A percentile compares a stretch with the other conserved stretches of the same genome.
phyloP scores from a whole-genome alignment of 2,329 filamentous ascomycete genomes.

The Phoma sp. region DNA sequence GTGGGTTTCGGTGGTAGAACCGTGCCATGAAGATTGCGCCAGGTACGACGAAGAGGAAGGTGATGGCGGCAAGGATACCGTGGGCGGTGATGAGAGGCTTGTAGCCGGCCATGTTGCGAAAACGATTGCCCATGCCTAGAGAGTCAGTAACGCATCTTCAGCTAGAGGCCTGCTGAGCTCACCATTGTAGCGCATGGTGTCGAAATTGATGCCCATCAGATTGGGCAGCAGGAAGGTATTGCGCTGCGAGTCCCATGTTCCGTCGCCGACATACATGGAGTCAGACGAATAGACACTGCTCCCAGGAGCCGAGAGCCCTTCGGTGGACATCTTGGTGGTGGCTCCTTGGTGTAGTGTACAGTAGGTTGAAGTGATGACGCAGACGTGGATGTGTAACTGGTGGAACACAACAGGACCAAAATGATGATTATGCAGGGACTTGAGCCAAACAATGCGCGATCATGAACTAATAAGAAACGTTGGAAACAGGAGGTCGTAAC shows the following conservation, averaged over 20 bases:
- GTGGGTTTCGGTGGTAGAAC: constrained; percentile 70
- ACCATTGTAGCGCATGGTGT: constrained; percentile 87
- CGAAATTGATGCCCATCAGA: constrained; percentile 76
- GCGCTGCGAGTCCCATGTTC: constrained; percentile 80
- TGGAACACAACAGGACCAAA: constrained; percentile 7
- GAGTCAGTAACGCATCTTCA: constrained; percentile 18
- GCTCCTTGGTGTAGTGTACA: background rate
- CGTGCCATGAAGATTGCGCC: constrained; percentile 74
- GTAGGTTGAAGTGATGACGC: constrained; percentile 12
- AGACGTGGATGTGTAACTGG: constrained; percentile 15
- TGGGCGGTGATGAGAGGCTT: constrained; percentile 74
- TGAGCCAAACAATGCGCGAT: constrained; percentile 16
- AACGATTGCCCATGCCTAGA: constrained; percentile 83
- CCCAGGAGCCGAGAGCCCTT: constrained; percentile 69
- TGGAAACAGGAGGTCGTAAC: constrained; percentile 34
- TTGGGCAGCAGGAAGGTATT: constrained; percentile 82
- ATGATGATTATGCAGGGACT: constrained; percentile 11
- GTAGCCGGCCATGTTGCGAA: constrained; percentile 72
- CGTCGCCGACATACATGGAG: constrained; percentile 79
- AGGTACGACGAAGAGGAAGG: constrained; percentile 77
- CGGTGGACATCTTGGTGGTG: constrained; percentile 33
- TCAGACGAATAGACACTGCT: constrained; percentile 75
- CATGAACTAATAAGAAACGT: constrained; percentile 15
- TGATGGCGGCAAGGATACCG: constrained; percentile 72
- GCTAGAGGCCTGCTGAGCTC: constrained; percentile 17